Evolutionary conservation across 805 yeast species (phyloP).

Genomic region (Zygotorulaspora danielsina): DNA sequence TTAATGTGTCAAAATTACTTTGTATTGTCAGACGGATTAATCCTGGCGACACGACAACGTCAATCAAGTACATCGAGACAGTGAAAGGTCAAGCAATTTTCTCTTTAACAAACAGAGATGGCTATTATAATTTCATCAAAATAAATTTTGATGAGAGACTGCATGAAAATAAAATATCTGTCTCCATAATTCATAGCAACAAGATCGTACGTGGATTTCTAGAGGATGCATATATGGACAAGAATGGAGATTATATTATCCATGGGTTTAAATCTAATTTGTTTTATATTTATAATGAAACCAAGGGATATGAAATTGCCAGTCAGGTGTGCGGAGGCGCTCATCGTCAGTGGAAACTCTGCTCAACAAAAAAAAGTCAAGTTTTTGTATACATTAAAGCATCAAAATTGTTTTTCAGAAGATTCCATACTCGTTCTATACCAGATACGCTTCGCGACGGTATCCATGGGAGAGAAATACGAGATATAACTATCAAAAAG

Average conservation of each 20-base stretch:
- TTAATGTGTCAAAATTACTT: slow-evolving; percentile 26
- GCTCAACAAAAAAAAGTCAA: slow-evolving; percentile 28
- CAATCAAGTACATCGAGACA: slow-evolving; percentile 41
- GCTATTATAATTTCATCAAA: slow-evolving; percentile 47
- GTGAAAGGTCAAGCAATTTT: slow-evolving; percentile 25
- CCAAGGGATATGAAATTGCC: slow-evolving; percentile 62
- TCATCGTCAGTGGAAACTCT: slow-evolving; percentile 75
- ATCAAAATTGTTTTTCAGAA: slow-evolving; percentile 43
- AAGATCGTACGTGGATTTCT: slow-evolving; percentile 70
- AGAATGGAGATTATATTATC: slow-evolving; percentile 48
- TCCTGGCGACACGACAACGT: slow-evolving; percentile 66
- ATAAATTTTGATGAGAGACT: slow-evolving; percentile 23
- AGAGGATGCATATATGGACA: slow-evolving; percentile 60
- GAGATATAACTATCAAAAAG: slow-evolving; percentile 60
- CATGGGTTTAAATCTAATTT: slow-evolving; percentile 80
- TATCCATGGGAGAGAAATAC: slow-evolving; percentile 86
- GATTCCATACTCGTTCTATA: slow-evolving; percentile 23
- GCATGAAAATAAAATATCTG: slow-evolving; percentile 10
- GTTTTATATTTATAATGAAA: slow-evolving; percentile 80
- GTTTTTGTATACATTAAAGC: slow-evolving; percentile 59
- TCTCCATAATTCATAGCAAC: slow-evolving; percentile 47
- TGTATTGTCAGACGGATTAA: slow-evolving; percentile 44
- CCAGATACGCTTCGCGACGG: slow-evolving; percentile 50
- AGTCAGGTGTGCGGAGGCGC: slow-evolving; percentile 85
- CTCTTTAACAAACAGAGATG: slow-evolving; percentile 61